Conservation (phyloP, 192 early-diverging fungal genomes). For the Backusella psychrophila region DNA sequence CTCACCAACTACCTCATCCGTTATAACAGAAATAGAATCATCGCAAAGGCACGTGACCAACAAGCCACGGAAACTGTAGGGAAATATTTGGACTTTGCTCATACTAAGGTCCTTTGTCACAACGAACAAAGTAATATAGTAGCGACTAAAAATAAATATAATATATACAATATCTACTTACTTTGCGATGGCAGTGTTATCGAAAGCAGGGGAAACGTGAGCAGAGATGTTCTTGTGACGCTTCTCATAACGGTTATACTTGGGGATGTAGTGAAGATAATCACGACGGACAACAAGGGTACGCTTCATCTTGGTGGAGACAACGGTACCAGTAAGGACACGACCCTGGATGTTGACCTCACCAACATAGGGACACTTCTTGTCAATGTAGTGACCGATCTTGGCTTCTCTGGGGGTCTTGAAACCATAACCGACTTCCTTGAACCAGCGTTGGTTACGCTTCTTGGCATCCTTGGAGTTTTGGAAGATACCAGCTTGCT, state of each 20-base stretch:
- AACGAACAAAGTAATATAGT: slow-evolving; percentile 16
- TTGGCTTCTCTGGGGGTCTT: slow-evolving; percentile 98
- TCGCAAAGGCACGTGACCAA: neutral
- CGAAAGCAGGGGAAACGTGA: slow-evolving; percentile 92
- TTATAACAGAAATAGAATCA: neutral
- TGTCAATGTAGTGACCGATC: slow-evolving; percentile 97
- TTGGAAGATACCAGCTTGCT: slow-evolving; percentile 92
- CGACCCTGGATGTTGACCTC: slow-evolving; percentile 94
- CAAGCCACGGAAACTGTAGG: neutral
- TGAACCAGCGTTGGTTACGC: slow-evolving; percentile 91
- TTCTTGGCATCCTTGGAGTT: slow-evolving; percentile 75
- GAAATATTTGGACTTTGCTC: slow-evolving; percentile 1
- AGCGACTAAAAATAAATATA: slow-evolving; percentile 4
- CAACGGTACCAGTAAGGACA: slow-evolving; percentile 90
- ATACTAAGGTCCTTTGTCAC: slow-evolving; percentile 12
- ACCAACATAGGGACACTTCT: slow-evolving; percentile 99
- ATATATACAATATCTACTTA: slow-evolving; percentile 10
- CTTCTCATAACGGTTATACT: slow-evolving; percentile 99
- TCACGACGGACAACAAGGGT: slow-evolving; percentile 98
- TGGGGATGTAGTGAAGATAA: slow-evolving; percentile 99
- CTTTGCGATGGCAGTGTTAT: slow-evolving; percentile 60
- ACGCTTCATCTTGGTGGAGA: slow-evolving; percentile 98
- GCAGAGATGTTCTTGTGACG: slow-evolving; percentile 99
- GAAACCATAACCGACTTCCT: slow-evolving; percentile 98
- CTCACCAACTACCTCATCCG: slow-evolving; percentile 41